A percentile compares a stretch with the other conserved stretches of the same genome.
phyloP scores from a whole-genome alignment of 129 eudicot species.

The Mikania micrantha region DNA sequence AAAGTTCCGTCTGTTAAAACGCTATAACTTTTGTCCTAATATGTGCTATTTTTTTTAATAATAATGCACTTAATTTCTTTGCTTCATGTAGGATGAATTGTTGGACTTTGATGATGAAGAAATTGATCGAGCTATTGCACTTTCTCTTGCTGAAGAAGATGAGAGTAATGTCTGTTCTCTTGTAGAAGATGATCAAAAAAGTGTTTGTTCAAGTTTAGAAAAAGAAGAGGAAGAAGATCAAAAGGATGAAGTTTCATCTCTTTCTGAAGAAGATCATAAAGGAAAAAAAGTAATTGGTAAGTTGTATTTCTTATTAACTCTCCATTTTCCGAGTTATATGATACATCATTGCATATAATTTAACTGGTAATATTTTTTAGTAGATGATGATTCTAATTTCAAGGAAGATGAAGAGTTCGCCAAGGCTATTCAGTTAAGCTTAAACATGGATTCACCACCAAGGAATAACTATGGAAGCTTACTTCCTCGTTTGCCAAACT shows the following conservation, averaged over 20 bases:
- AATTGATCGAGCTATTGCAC: slow-evolving; percentile 83
- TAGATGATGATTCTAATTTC: slow-evolving; percentile 39
- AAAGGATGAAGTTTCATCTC: slow-evolving; percentile 37
- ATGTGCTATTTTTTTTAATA: background rate
- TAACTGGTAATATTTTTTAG: background rate
- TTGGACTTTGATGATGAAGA: slow-evolving; percentile 74
- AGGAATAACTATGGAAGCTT: slow-evolving; percentile 50
- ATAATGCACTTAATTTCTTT: background rate
- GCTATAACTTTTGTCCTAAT: background rate
- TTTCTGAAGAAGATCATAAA: slow-evolving; percentile 58
- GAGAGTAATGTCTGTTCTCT: slow-evolving; percentile 20
- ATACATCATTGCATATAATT: slow-evolving; percentile 1
- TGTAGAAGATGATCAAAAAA: slow-evolving; percentile 28
- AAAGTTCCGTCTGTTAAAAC: background rate
- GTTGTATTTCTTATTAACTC: slow-evolving; percentile 11
- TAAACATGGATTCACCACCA: slow-evolving; percentile 60
- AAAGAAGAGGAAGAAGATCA: slow-evolving; percentile 39
- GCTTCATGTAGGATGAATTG: slow-evolving; percentile 50
- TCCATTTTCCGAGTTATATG: background rate
- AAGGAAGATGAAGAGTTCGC: slow-evolving; percentile 92
- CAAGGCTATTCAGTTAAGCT: slow-evolving; percentile 80
- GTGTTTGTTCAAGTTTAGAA: slow-evolving; percentile 54
- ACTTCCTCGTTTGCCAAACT: slow-evolving; percentile 51
- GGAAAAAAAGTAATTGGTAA: slow-evolving; percentile 81
- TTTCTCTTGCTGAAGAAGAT: slow-evolving; percentile 85